Evolutionary conservation across 768 basidiomycete species (phyloP).

Genomic region (Gymnopilus dilepis): DNA sequence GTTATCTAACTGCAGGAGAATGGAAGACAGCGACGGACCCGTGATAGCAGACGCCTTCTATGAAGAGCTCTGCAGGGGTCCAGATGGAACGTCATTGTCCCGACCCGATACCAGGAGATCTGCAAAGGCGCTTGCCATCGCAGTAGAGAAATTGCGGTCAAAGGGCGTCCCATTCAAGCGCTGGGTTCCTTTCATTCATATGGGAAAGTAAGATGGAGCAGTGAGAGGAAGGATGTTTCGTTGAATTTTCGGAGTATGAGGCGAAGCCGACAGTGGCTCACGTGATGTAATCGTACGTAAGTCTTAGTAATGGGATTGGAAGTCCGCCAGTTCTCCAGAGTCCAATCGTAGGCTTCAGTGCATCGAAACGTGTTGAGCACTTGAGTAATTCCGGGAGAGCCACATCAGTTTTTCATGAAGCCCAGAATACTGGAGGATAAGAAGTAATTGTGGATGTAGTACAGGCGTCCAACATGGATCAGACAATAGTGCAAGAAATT

Average conservation of each 20-base stretch:
- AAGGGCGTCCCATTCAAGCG: conserved; percentile 5
- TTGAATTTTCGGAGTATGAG: too few species aligned
- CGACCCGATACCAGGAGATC: conserved; percentile 5
- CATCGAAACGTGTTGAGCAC: too few species aligned
- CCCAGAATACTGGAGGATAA: too few species aligned
- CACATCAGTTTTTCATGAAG: too few species aligned
- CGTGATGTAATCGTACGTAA: too few species aligned
- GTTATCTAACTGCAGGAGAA: conserved; percentile 12
- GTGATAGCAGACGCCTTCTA: conserved; percentile 21
- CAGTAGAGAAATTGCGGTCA: conserved; percentile 1
- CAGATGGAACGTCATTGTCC: conserved; percentile 6
- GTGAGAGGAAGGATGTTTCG: too few species aligned
- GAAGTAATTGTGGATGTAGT: background rate
- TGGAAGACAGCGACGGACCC: conserved; percentile 20
- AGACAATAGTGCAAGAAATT: background rate
- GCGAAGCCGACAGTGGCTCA: too few species aligned
- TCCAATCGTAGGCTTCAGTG: too few species aligned
- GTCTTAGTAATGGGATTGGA: too few species aligned
- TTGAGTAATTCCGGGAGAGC: too few species aligned
- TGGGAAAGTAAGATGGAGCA: conserved; percentile 23
- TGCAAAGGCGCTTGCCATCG: conserved; percentile 8
- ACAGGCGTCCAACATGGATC: background rate
- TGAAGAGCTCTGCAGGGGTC: conserved; percentile 15
- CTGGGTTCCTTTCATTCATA: conserved; percentile 33
- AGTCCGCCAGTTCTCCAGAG: too few species aligned